Conservation (phyloP, 192 early-diverging fungal species). For the Coemansia sp. region DNA sequence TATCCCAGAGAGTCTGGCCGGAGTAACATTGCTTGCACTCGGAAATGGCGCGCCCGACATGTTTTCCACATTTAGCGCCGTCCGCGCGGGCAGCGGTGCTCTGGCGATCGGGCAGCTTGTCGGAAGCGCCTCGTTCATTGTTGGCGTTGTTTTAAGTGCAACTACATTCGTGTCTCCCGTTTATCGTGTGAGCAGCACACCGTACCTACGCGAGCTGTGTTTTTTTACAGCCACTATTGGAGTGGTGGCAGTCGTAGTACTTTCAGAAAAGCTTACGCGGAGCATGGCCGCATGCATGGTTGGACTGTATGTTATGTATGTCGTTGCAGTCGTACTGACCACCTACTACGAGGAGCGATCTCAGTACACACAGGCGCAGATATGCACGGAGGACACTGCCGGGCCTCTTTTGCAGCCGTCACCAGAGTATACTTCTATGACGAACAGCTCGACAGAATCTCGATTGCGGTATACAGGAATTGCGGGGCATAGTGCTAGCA, state of each 20-base stretch:
- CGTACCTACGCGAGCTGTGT: slow-evolving; percentile 77
- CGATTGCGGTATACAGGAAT: background rate
- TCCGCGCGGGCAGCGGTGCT: slow-evolving; percentile 66
- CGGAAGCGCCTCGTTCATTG: slow-evolving; percentile 81
- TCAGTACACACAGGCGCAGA: background rate
- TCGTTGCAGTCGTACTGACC: slow-evolving; percentile 43
- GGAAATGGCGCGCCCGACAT: slow-evolving; percentile 94
- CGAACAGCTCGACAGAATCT: background rate
- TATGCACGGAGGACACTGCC: background rate
- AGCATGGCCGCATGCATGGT: slow-evolving; percentile 45
- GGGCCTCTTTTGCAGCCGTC: background rate
- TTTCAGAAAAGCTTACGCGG: slow-evolving; percentile 29
- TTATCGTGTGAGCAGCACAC: slow-evolving; percentile 64
- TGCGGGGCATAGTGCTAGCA: background rate
- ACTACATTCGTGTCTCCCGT: slow-evolving; percentile 75
- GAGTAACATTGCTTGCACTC: slow-evolving; percentile 75
- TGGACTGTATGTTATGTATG: slow-evolving; percentile 46
- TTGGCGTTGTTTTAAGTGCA: slow-evolving; percentile 77
- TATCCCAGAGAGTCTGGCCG: slow-evolving; percentile 82
- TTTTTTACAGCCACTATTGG: slow-evolving; percentile 62
- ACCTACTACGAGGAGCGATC: slow-evolving; percentile 46
- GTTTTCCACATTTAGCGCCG: slow-evolving; percentile 83
- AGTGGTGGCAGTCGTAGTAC: slow-evolving; percentile 33
- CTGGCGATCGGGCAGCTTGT: slow-evolving; percentile 91
- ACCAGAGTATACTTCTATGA: background rate